Evolutionary conservation across 306 rosid species (phyloP), one percentile per base, ranked within the genome.

Genomic region (Casuarina glauca): DNA sequence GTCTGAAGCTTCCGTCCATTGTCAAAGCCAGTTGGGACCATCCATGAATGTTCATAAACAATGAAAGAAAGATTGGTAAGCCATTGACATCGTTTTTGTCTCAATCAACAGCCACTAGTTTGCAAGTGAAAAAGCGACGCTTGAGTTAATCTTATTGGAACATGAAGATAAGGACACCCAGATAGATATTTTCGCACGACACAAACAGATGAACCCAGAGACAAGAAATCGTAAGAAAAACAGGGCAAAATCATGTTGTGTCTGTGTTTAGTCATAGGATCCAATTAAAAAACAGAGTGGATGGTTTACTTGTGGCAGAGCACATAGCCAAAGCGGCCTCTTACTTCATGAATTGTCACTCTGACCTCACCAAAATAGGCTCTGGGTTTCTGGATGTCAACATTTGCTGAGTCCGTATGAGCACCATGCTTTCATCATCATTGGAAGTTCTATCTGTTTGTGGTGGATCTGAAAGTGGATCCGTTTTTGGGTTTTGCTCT

Each of bases 301-400:
- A 42, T 41, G 13, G 3, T 16, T 16, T 61, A 39, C 38, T 62
- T 50, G 50, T 8, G 12, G n/a, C 3, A 45, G 45, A 9, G 61
- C 5, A 35, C 42, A 60, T 60, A 63, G 20, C 64, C 64, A 15
- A n/a, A 20, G 32, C 41, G 1, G 32, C 35, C 6, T 54, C 76
- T 76, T 81, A 77, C 78, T 38, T 76, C 84, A 81, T 70, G 60
- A 49, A 8, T 70, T 5, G 77, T 81, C 84, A 81, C 43, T 11
- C 44, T 76, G 74, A 81, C 80, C 73, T 75, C 84, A 81, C 76
- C 76, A 60, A 39, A 12, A 45, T 44, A 64, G 9, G 43, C 7
- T 64, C 1, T 4, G 7, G 54, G 63, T 9, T 10, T 2, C 17
- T 43, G 6, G 17, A 44, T 48, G 48, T 58, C 63, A 53, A 64